phyloP scores from a whole-genome alignment of 148 eudicot genomes.

The Chenopodium suecicum region DNA sequence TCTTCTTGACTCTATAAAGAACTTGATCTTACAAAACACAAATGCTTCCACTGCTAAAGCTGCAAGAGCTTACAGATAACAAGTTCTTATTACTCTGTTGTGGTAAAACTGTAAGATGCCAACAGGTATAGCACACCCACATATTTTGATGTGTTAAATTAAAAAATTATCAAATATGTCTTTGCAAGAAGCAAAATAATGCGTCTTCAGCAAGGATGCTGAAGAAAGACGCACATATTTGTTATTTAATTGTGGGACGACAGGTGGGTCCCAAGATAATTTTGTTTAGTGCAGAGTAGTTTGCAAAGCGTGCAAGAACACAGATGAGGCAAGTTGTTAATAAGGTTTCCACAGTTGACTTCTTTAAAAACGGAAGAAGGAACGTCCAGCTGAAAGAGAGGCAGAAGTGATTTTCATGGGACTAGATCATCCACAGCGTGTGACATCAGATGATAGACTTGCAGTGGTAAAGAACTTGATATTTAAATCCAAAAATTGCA shows the following conservation, averaged over 20 bases:
- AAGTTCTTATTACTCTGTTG: neutral
- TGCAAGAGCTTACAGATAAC: neutral
- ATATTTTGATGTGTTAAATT: neutral
- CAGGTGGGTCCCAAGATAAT: neutral
- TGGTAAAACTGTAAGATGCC: neutral
- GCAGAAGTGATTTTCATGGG: neutral
- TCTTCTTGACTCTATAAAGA: slow-evolving; percentile 14
- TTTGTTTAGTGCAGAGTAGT: too few relatives aligned
- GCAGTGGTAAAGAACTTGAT: neutral
- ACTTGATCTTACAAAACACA: neutral
- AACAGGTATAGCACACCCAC: neutral
- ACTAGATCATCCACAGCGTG: neutral
- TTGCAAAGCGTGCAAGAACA: too few relatives aligned
- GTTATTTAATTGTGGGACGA: neutral
- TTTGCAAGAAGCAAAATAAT: neutral
- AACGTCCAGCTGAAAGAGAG: neutral
- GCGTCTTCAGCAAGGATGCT: neutral
- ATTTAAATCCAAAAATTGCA: neutral
- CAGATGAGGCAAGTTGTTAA: neutral
- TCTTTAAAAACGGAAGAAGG: neutral
- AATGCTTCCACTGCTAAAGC: neutral
- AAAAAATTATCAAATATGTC: neutral
- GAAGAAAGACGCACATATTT: neutral
- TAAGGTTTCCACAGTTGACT: neutral
- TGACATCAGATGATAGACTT: neutral